Conservation (phyloP, 495 filamentous ascomycete species). For the Hyaloscypha variabilis region DNA sequence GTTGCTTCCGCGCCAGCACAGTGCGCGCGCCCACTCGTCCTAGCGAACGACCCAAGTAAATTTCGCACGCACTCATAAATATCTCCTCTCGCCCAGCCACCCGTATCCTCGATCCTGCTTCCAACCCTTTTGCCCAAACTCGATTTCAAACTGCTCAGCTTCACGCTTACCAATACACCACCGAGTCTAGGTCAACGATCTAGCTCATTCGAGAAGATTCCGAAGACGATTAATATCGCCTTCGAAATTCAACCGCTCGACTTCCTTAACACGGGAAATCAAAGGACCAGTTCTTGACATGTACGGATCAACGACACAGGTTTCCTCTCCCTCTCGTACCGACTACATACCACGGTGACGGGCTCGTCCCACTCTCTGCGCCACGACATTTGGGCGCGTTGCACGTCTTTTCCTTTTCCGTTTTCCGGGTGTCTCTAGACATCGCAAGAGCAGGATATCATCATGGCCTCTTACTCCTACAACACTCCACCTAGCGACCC, state of each 20-base stretch:
- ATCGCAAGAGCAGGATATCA: constrained; percentile 36
- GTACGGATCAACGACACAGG: constrained; percentile 36
- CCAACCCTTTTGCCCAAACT: constrained; percentile 4
- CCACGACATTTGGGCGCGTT: constrained; percentile 25
- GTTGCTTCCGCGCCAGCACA: not conserved
- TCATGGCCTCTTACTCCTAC: constrained; percentile 29
- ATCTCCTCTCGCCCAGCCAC: constrained; percentile 11
- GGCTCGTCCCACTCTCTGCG: constrained; percentile 33
- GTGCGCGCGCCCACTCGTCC: not conserved
- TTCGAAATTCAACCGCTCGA: constrained; percentile 16
- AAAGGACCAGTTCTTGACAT: constrained; percentile 33
- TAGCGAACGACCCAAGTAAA: constrained; percentile 10
- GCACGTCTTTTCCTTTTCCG: constrained; percentile 26
- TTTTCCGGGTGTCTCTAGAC: constrained; percentile 30
- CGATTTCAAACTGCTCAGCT: constrained; percentile 8
- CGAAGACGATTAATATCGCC: constrained; percentile 28
- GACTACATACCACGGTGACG: constrained; percentile 38
- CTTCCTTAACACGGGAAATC: constrained; percentile 23
- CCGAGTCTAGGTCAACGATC: constrained; percentile 24
- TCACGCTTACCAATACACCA: constrained; percentile 29
- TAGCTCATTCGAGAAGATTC: constrained; percentile 30
- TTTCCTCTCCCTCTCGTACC: constrained; percentile 35
- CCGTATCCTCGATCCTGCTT: constrained; percentile 5
- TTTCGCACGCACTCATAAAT: constrained; percentile 16
- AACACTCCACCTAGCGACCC: constrained; percentile 28